phyloP scores from a whole-genome alignment of 2,329 filamentous ascomycete species.

The Apiospora rasikravindrae region DNA sequence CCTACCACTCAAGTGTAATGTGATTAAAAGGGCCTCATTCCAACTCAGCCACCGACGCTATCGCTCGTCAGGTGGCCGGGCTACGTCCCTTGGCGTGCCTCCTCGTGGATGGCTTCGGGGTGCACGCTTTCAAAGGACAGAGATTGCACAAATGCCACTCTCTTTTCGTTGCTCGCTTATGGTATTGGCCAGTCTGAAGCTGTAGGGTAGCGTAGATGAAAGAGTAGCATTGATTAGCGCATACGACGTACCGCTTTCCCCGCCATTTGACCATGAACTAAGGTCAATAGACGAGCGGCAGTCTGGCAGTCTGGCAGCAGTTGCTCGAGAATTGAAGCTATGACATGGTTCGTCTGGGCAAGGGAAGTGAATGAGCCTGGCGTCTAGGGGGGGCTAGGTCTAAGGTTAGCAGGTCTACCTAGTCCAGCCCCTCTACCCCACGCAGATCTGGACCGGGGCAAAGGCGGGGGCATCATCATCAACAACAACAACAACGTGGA shows the following conservation, averaged over 20 bases:
- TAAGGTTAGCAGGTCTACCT: not conserved
- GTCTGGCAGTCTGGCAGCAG: not conserved
- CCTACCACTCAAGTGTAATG: not conserved
- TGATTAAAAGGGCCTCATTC: not conserved
- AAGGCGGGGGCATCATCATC: not conserved
- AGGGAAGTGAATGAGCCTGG: not conserved
- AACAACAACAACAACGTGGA: not conserved
- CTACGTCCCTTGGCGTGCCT: not conserved
- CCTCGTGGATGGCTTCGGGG: not conserved
- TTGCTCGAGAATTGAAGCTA: constrained; percentile 3
- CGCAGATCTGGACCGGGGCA: not conserved
- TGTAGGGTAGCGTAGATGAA: not conserved
- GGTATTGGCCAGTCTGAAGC: not conserved
- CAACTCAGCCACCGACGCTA: constrained; percentile 6
- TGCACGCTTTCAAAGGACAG: not conserved
- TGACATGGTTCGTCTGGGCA: not conserved
- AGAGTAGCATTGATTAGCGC: not conserved
- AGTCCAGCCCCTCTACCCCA: not conserved
- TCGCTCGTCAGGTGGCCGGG: not conserved
- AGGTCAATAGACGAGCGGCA: not conserved
- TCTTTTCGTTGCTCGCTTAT: not conserved
- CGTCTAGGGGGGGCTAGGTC: too few relatives aligned
- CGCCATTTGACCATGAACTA: not conserved
- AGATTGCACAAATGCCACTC: not conserved
- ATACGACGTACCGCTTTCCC: not conserved